phyloP scores from a whole-genome alignment of 352 stramenopile genomes.

The Globisporangium cystogenes region DNA sequence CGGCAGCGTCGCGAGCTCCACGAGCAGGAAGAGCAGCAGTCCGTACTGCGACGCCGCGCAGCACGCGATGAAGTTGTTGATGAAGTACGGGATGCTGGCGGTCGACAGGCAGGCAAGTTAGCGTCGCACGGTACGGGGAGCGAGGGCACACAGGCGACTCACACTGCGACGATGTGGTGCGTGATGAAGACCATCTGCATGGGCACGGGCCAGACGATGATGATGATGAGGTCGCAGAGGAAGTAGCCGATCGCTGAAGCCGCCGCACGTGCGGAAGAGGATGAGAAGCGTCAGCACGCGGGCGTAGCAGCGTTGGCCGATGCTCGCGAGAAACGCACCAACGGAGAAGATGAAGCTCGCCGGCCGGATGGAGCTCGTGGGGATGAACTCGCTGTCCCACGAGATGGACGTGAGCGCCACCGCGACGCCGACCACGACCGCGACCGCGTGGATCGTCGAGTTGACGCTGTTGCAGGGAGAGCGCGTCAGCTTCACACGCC shows the following conservation, averaged over 20 bases:
- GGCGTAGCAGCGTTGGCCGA: too few species aligned
- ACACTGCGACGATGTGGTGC: slow-evolving; percentile 79
- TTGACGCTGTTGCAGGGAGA: slow-evolving; percentile 44
- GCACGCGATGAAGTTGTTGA: slow-evolving; percentile 86
- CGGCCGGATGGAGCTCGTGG: slow-evolving; percentile 63
- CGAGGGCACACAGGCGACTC: slow-evolving; percentile 17
- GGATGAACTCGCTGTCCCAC: slow-evolving; percentile 60
- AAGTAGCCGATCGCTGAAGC: slow-evolving; percentile 72
- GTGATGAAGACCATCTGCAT: slow-evolving; percentile 78
- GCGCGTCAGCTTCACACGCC: neutral
- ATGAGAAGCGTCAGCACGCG: neutral
- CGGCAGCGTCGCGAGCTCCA: slow-evolving; percentile 73
- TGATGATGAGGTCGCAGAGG: slow-evolving; percentile 73
- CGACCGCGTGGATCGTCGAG: slow-evolving; percentile 69
- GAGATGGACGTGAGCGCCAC: slow-evolving; percentile 60
- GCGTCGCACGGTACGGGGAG: neutral
- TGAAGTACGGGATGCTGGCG: slow-evolving; percentile 65
- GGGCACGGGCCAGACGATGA: slow-evolving; percentile 66
- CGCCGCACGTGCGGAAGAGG: neutral
- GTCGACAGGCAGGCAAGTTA: neutral
- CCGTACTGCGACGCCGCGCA: slow-evolving; percentile 73
- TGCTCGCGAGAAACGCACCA: slow-evolving; percentile 23
- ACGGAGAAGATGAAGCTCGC: slow-evolving; percentile 84
- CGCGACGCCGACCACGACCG: slow-evolving; percentile 55
- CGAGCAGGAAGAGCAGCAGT: slow-evolving; percentile 70